Percentiles rank a stretch among this genome's conserved stretches.
phyloP scores from a whole-genome alignment of 208 protist species.

The Wallacemonas sp. region DNA sequence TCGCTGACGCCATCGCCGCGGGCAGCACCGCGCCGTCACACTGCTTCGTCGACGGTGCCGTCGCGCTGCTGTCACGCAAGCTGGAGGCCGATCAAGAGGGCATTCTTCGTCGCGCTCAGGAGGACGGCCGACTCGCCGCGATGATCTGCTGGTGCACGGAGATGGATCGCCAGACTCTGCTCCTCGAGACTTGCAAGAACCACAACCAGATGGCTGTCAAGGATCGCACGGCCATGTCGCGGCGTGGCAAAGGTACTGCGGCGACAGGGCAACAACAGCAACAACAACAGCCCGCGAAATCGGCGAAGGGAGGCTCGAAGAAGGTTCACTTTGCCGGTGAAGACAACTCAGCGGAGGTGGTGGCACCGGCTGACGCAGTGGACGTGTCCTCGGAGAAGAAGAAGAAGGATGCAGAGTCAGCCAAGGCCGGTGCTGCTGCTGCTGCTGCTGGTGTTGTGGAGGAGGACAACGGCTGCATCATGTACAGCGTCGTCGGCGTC shows the following conservation, averaged over 20 bases:
- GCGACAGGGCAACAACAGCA: too few species aligned
- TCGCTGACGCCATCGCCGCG: neutral
- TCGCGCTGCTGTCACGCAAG: conserved; percentile 70
- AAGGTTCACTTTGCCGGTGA: conserved; percentile 16
- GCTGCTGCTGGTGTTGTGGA: conserved; percentile 9
- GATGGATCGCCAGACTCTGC: conserved; percentile 61
- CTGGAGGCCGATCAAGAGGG: conserved; percentile 49
- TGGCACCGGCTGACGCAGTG: neutral
- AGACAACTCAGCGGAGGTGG: neutral
- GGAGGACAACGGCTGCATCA: conserved; percentile 16
- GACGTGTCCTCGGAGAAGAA: neutral
- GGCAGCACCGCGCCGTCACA: neutral
- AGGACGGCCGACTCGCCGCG: conserved; percentile 44
- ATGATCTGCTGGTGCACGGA: conserved; percentile 74
- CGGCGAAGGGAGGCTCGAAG: conserved; percentile 6
- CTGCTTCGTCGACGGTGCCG: conserved; percentile 47
- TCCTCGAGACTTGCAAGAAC: conserved; percentile 59
- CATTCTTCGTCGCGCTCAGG: conserved; percentile 50
- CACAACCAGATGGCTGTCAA: conserved; percentile 42
- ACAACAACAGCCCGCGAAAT: neutral
- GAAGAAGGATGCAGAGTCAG: neutral
- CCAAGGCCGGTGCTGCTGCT: conserved; percentile 2
- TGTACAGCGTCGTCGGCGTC: conserved; percentile 72
- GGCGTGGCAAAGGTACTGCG: too few species aligned
- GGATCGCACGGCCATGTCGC: neutral